Conservation (phyloP, 2,329 filamentous ascomycete species). For the Scytalidium sp. region DNA sequence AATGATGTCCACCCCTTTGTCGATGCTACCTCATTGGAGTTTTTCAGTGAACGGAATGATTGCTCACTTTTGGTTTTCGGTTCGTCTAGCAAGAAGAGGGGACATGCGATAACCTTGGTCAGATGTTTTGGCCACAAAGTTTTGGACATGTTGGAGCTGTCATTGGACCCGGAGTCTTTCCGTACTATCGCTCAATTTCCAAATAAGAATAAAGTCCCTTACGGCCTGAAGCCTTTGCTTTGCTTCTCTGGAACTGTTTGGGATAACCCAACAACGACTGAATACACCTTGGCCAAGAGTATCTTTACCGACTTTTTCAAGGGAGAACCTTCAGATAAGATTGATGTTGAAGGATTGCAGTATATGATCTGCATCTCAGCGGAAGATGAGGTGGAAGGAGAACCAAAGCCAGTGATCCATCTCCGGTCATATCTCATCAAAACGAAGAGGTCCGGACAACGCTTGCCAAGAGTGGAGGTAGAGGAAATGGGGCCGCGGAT, state of each 20-base stretch:
- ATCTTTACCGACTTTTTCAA: constrained; percentile 90
- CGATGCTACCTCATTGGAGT: constrained; percentile 82
- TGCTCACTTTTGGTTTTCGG: constrained; percentile 81
- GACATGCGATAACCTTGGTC: constrained; percentile 79
- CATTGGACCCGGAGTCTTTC: constrained; percentile 73
- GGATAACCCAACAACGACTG: constrained; percentile 74
- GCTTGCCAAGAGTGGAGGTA: constrained; percentile 84
- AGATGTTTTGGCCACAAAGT: constrained; percentile 84
- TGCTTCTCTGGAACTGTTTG: constrained; percentile 88
- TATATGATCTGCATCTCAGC: constrained; percentile 83
- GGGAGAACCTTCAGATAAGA: constrained; percentile 71
- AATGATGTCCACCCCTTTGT: constrained; percentile 95
- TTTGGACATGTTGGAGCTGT: constrained; percentile 91
- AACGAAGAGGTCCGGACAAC: constrained; percentile 84
- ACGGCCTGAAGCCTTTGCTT: constrained; percentile 86
- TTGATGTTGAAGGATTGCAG: constrained; percentile 93
- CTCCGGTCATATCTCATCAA: constrained; percentile 81
- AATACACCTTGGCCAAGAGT: constrained; percentile 83
- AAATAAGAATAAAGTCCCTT: constrained; percentile 64
- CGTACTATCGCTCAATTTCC: constrained; percentile 73
- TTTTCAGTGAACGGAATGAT: constrained; percentile 97
- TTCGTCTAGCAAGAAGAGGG: constrained; percentile 89
- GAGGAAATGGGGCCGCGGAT: constrained; percentile 95
- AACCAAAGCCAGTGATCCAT: constrained; percentile 55
- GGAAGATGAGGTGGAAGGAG: constrained; percentile 53